Base-by-base conservation (phyloP, 345 rosid genomes). In the Moricandia arvensis region DNA sequence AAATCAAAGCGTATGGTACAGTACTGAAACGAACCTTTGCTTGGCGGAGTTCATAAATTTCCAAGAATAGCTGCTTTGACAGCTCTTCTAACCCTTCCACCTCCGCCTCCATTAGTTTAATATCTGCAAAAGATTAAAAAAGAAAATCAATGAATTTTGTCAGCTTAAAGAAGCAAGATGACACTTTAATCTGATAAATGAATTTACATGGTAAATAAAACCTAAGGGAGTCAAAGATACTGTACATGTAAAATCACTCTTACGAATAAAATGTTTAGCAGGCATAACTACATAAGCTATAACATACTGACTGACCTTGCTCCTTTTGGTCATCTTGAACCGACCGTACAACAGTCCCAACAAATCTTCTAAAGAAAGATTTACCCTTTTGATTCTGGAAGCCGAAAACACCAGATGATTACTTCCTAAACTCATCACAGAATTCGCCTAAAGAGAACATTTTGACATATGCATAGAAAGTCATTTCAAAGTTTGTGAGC, bases 241-340 rank as follows among this genome's bases (percentile, higher is more conserved):
- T 51, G 74, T 38, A 62, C 7, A 76, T 18, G 33, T 16, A 17
- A 60, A 27, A 68, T 68, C 15, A 26, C 37, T 59, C 29, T 27
- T 59, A 59, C 30, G 21, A 31, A 75, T 67, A 75, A 58, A 74
- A 66, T 31, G 12, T 62, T 69, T 61, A 54, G 64, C 62, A 69
- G 13, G 24, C 43, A 41, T 74, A 18, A 53, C 47, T 57, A 63
- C 47, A 29, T 38, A 24, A 15, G 55, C 41, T 24, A 66, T 1
- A 79, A 47, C 53, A 55, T 60, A 57, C 59, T 60, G 54, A 69
- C 75, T 68, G 27, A 94, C 99, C 98, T 92, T 92, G 96, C 88
- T 95, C 98, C 82, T 87, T 94, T 78, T 94, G 93, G 81, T 91
- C 97, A 77, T 94, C 98, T 75, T 94, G 98, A 73, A 89, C 92